Percentiles rank a stretch among this genome's conserved stretches.
Evolutionary conservation across 805 yeast species (phyloP).

Genomic region (Hanseniaspora guilliermondii): DNA sequence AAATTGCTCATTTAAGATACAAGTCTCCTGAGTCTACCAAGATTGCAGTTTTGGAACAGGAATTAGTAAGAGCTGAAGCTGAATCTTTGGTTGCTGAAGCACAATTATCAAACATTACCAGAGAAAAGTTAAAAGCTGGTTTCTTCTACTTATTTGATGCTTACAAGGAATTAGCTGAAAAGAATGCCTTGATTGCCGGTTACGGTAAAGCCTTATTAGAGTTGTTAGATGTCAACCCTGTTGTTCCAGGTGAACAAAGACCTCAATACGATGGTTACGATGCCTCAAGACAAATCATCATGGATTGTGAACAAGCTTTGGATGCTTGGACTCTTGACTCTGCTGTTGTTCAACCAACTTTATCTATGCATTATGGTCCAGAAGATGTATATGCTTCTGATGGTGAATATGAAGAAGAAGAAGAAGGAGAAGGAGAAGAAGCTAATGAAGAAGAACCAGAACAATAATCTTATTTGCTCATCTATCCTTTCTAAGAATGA

Average conservation of each 20-base stretch:
- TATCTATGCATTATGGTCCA: slow-evolving; percentile 50
- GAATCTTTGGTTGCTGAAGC: slow-evolving; percentile 87
- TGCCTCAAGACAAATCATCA: slow-evolving; percentile 75
- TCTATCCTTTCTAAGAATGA: too few species aligned
- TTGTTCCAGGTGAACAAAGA: slow-evolving; percentile 86
- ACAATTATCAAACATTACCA: slow-evolving; percentile 74
- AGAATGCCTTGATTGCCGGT: slow-evolving; percentile 74
- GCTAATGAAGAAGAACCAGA: slow-evolving; percentile 19
- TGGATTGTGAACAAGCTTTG: slow-evolving; percentile 73
- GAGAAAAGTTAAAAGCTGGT: slow-evolving; percentile 77
- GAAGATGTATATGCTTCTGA: slow-evolving; percentile 41
- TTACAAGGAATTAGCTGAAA: slow-evolving; percentile 73
- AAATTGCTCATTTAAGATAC: slow-evolving; percentile 71
- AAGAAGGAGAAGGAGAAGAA: slow-evolving; percentile 41
- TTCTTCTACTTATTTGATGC: slow-evolving; percentile 78
- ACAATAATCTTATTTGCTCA: background rate
- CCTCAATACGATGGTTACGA: slow-evolving; percentile 82
- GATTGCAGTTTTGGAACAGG: slow-evolving; percentile 72
- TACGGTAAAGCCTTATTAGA: slow-evolving; percentile 80
- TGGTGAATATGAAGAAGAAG: slow-evolving; percentile 39
- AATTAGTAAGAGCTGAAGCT: slow-evolving; percentile 82
- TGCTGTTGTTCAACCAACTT: slow-evolving; percentile 72
- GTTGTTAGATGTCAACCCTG: slow-evolving; percentile 71
- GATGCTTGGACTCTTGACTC: slow-evolving; percentile 75
- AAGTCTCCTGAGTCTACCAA: slow-evolving; percentile 75